These are phyloP conservation scores for Colletotrichum shisoi DNA, from an alignment of 2,329 filamentous ascomycete species.

Conservation along the genomic window DNA sequence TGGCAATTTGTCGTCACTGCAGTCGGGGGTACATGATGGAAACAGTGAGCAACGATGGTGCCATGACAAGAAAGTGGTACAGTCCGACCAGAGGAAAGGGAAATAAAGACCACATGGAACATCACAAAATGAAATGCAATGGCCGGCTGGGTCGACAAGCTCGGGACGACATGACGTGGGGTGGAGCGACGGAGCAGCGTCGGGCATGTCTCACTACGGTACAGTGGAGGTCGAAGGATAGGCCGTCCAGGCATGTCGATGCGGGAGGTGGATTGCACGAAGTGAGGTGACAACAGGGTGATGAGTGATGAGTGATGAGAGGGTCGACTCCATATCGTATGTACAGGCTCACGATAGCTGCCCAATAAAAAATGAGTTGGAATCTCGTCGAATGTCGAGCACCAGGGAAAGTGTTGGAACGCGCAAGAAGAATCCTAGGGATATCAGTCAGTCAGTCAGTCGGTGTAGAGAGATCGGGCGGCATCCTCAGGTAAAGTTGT, in stretches of 20 bases:
- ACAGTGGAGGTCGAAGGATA: slow-evolving; percentile 23
- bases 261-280: neutral
- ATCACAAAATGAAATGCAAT: slow-evolving; percentile 8
- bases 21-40: slow-evolving; percentile 17
- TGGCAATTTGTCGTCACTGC: slow-evolving; percentile 17
- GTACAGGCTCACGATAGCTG: slow-evolving; percentile 1
- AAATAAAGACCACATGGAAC: slow-evolving; percentile 1
- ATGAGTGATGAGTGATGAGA: neutral
- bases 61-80: slow-evolving; percentile 26
- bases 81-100: slow-evolving; percentile 1
- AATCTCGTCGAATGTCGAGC: neutral
- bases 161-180: neutral
- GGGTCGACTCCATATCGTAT: neutral
- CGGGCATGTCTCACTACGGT: slow-evolving; percentile 31
- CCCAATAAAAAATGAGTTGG: neutral
- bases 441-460: too few species aligned
- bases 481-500: too few species aligned
- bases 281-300: neutral
- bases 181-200: slow-evolving; percentile 26
- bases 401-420: neutral
- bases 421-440: slow-evolving; percentile 3
- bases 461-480: too few species aligned
- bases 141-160: slow-evolving; percentile 9
- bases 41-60: slow-evolving; percentile 30
- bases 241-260: slow-evolving; percentile 21